Evolutionary conservation across 164 flowering plant genomes (phyloP).

Genomic region (Umbilicus rupestris): DNA sequence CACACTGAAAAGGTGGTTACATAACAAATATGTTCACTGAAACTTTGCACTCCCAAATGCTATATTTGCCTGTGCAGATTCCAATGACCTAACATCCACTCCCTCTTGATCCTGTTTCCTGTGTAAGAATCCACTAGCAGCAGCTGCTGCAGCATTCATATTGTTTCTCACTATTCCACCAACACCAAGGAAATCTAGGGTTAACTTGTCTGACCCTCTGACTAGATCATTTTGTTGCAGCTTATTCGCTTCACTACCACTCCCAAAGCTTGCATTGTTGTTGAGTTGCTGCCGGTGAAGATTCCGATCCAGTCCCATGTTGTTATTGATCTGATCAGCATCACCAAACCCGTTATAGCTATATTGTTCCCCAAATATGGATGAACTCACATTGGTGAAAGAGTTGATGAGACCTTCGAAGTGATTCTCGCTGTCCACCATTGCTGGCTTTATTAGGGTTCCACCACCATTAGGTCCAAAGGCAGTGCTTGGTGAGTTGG

Average conservation of each 20-base stretch:
- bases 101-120: too few species aligned
- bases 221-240: conserved; percentile 26
- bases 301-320: too few species aligned
- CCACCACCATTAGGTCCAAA: conserved; percentile 9
- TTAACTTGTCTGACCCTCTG: conserved; percentile 48
- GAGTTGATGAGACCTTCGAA: conserved; percentile 53
- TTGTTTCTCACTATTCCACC: conserved; percentile 49
- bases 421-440: conserved; percentile 28
- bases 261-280: conserved; percentile 14
- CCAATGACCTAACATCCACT: too few species aligned
- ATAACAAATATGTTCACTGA: too few species aligned
- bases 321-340: too few species aligned
- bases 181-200: conserved; percentile 70
- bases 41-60: too few species aligned
- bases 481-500: not conserved
- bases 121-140: conserved; percentile 3
- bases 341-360: conserved; percentile 22
- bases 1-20: too few species aligned
- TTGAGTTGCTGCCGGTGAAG: conserved; percentile 14
- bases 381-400: conserved; percentile 31
- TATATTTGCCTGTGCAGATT: too few species aligned
- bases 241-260: conserved; percentile 22
- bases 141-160: conserved; percentile 11
- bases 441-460: not conserved
- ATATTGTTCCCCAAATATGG: conserved; percentile 22